A percentile compares a stretch with the other conserved stretches of the same genome.
Conservation (phyloP, 78 protist genomes). For the Dictyostelium capitatum region DNA sequence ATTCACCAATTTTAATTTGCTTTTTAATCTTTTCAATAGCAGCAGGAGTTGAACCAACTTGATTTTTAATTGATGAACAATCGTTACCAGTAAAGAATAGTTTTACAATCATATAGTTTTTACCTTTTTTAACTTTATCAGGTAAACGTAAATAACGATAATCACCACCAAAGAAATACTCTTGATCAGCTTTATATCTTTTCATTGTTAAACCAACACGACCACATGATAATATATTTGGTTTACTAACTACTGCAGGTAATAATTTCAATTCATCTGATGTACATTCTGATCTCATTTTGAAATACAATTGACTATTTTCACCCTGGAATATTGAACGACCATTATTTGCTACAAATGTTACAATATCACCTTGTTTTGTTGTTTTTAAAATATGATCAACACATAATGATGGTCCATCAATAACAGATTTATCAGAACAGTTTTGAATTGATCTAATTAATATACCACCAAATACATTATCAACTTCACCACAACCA, state of each 20-base stretch:
- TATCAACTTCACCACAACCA: constrained; percentile 3
- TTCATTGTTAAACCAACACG: constrained; percentile 65
- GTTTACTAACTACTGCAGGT: background rate
- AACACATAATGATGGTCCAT: constrained; percentile 55
- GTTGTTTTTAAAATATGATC: constrained; percentile 9
- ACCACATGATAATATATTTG: constrained; percentile 6
- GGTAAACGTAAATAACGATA: constrained; percentile 60
- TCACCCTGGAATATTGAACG: constrained; percentile 24
- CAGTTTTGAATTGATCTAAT: constrained; percentile 41
- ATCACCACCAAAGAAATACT: constrained; percentile 26
- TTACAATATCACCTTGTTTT: background rate
- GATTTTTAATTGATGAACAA: constrained; percentile 7
- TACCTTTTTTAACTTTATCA: constrained; percentile 64
- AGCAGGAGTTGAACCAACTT: background rate
- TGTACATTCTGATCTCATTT: background rate
- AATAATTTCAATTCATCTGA: background rate
- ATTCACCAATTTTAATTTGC: constrained; percentile 33
- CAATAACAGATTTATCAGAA: background rate
- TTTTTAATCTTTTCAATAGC: background rate
- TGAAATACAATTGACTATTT: constrained; percentile 4
- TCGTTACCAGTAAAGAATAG: background rate
- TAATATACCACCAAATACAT: constrained; percentile 32
- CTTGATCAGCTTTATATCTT: constrained; percentile 1
- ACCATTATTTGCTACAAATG: constrained; percentile 17
- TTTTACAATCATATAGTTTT: constrained; percentile 47